Evolutionary conservation across 371 early-diverging fungal genomes (phyloP), one percentile per base, ranked within the genome.

Genomic region (Apophysomyces elegans): DNA sequence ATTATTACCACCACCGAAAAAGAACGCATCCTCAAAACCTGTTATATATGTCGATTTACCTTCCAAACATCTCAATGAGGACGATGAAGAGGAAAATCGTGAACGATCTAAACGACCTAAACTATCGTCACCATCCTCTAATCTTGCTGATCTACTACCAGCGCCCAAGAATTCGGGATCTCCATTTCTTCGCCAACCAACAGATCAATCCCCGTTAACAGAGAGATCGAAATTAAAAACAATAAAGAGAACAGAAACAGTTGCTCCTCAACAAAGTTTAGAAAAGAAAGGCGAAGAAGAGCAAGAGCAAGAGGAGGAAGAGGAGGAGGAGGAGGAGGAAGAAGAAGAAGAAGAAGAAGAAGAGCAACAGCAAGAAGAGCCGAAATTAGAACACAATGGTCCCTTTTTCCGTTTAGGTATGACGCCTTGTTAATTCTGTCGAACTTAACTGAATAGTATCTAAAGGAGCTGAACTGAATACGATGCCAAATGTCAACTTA

Each of bases 41-140:
- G 69, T 76, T 6, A 65, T 79, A 35, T 70, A 72, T 62, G 71
- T 76, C 3, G 77, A 74, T 63, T 63, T 76, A 18, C 79, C 79
- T 21, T 54, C 56, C 14, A 46, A 54, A 13, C 45, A 65, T 35
- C 58, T 61, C 35, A 62, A 68, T 44, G 59, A 66, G 13, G 70
- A 76, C 7, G 72, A 71, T n/a, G 68, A 66, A 5, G 61, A 73
- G 1, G 69, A 67, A 21, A 71, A 70, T 11, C 32, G 32, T 26
- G 57, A 58, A 45, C 39, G 56, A 43, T 45, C 64, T 32, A 76
- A 76, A 45, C 72, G 71, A 44, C 35, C 59, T 14, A 76, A 69
- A 21, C 5, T 57, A 37, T 45, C 65, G 12, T 57, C 71, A 3
- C n/a, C 61, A 9, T 68, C 61, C 2, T 37, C 70, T 13, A 64